Conservation (phyloP, 1,284 basidiomycete genomes). For the Cryptococcus sp. region DNA sequence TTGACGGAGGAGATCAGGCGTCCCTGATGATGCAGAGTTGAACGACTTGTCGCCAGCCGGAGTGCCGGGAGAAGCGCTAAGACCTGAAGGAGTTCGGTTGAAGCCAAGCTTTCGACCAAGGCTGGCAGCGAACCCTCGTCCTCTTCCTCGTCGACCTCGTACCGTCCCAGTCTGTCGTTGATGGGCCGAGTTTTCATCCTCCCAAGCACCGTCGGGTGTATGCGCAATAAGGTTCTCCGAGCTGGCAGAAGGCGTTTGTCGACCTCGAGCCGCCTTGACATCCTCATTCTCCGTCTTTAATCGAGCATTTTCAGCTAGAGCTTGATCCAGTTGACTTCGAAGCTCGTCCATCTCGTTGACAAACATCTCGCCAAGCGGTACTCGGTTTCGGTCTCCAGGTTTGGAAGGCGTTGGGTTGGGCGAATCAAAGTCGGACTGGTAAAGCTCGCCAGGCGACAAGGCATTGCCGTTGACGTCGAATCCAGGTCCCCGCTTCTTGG, state of each 20-base stretch:
- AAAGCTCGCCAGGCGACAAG: constrained; percentile 48
- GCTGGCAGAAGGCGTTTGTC: neutral
- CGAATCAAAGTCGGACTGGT: constrained; percentile 51
- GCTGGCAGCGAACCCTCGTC: constrained; percentile 32
- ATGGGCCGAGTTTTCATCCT: constrained; percentile 22
- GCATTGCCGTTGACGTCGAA: constrained; percentile 54
- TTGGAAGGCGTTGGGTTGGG: constrained; percentile 65
- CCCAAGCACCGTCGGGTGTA: constrained; percentile 20
- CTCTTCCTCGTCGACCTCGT: constrained; percentile 37
- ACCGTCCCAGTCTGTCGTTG: too few species aligned
- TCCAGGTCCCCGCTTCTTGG: constrained; percentile 56
- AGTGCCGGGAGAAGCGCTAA: constrained; percentile 12
- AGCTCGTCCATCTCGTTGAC: constrained; percentile 45
- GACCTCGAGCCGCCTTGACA: neutral
- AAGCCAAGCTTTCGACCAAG: constrained; percentile 38
- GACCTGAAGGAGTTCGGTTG: constrained; percentile 23
- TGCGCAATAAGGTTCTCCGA: constrained; percentile 34
- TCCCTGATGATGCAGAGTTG: constrained; percentile 35
- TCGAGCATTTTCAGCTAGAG: constrained; percentile 38
- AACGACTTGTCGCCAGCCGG: constrained; percentile 35
- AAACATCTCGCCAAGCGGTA: constrained; percentile 43
- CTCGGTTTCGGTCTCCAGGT: constrained; percentile 47
- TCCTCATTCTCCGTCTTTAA: constrained; percentile 25
- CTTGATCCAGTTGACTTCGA: constrained; percentile 34
- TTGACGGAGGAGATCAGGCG: constrained; percentile 39